These are phyloP conservation scores for Marasmius oreades DNA, from an alignment of 1,284 basidiomycete species.

Conservation along the genomic window DNA sequence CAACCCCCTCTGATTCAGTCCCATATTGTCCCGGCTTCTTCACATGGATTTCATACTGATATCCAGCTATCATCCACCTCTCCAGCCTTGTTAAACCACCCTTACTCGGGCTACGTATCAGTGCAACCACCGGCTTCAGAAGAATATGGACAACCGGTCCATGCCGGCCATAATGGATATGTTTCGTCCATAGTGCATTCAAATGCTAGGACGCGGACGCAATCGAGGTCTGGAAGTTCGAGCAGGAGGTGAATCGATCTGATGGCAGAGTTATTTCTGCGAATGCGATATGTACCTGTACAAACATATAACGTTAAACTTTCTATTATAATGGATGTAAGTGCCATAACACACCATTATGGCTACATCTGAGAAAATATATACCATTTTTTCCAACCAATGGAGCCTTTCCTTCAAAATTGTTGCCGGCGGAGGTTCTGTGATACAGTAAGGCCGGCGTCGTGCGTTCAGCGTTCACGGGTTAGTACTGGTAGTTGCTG, in stretches of 20 bases:
- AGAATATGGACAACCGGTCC: neutral
- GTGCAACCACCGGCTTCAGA: neutral
- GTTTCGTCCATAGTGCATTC: neutral
- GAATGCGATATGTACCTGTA: no score
- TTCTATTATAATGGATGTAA: no score
- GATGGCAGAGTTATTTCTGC: no score
- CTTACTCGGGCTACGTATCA: slow-evolving; percentile 3
- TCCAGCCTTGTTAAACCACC: neutral
- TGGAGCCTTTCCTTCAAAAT: no score
- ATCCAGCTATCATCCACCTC: neutral
- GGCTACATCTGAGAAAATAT: no score
- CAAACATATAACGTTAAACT: no score
- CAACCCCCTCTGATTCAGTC: neutral
- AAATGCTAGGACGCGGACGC: neutral
- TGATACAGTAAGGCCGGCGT: no score
- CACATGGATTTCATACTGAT: neutral
- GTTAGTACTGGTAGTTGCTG: no score
- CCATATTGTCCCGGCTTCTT: neutral
- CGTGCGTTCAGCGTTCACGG: no score
- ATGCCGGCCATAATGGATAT: neutral
- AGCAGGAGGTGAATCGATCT: neutral
- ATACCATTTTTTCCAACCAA: no score
- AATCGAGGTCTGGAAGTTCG: neutral
- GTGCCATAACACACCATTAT: no score
- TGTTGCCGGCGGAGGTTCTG: no score